Conservation (phyloP, 2,329 filamentous ascomycete genomes). For the Diaporthe sp. region DNA sequence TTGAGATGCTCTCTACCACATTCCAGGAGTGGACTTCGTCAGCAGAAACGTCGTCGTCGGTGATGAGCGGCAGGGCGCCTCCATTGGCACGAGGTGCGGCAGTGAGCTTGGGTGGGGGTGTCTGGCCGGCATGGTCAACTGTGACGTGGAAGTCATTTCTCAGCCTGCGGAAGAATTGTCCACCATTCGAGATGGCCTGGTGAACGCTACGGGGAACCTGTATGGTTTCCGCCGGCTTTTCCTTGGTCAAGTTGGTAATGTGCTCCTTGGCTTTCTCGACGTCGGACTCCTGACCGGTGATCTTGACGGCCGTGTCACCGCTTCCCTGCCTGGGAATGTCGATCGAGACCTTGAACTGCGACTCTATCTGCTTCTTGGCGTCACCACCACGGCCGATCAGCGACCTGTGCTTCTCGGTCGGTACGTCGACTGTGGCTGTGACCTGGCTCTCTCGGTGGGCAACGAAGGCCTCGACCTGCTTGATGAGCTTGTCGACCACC, state of each 20-base stretch:
- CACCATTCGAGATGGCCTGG: conserved; percentile 82
- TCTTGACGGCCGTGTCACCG: conserved; percentile 86
- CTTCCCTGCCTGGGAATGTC: conserved; percentile 94
- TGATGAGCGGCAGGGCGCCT: conserved; percentile 87
- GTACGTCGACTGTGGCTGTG: conserved; percentile 83
- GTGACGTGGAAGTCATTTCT: conserved; percentile 89
- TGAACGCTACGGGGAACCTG: conserved; percentile 86
- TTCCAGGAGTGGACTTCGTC: conserved; percentile 86
- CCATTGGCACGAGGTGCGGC: conserved; percentile 70
- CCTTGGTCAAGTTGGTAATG: conserved; percentile 83
- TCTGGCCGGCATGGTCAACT: conserved; percentile 89
- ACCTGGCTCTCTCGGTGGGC: conserved; percentile 87
- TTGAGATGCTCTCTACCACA: conserved; percentile 74
- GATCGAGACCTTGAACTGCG: conserved; percentile 86
- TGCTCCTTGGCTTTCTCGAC: conserved; percentile 91
- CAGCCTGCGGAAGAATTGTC: conserved; percentile 92
- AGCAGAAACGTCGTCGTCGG: conserved; percentile 79
- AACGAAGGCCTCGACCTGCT: conserved; percentile 85
- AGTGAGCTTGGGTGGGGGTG: conserved; percentile 79
- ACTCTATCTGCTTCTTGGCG: conserved; percentile 86
- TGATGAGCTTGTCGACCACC: conserved; percentile 90
- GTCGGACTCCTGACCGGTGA: conserved; percentile 82
- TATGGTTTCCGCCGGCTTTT: conserved; percentile 90
- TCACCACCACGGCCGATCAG: conserved; percentile 95
- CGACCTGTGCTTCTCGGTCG: conserved; percentile 89